phyloP scores from a whole-genome alignment of 352 stramenopile genomes.

The Phytophthora kernoviae region DNA sequence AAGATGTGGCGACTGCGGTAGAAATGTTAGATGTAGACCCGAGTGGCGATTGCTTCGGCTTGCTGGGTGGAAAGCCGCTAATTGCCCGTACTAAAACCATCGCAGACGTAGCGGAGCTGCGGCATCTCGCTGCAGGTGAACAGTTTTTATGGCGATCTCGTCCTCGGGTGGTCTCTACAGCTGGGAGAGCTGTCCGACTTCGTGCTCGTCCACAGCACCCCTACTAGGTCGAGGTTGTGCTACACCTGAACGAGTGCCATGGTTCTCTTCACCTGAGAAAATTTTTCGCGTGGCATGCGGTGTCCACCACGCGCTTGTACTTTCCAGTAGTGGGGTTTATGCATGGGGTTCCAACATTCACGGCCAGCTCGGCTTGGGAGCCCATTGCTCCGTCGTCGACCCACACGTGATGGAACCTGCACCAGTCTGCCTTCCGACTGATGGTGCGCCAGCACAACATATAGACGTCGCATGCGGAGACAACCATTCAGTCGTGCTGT shows the following conservation, averaged over 20 bases:
- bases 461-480: slow-evolving; percentile 68
- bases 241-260: slow-evolving; percentile 26
- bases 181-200: slow-evolving; percentile 30
- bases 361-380: slow-evolving; percentile 61
- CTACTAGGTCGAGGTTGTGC: slow-evolving; percentile 17
- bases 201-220: slow-evolving; percentile 7
- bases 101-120: slow-evolving; percentile 39
- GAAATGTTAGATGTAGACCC: slow-evolving; percentile 31
- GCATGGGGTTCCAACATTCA: slow-evolving; percentile 71
- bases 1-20: background rate
- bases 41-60: slow-evolving; percentile 56
- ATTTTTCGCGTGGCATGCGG: slow-evolving; percentile 55
- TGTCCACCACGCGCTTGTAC: slow-evolving; percentile 38
- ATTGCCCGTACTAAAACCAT: slow-evolving; percentile 53
- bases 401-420: slow-evolving; percentile 26
- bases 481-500: slow-evolving; percentile 70
- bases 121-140: slow-evolving; percentile 42
- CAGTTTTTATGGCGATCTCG: slow-evolving; percentile 42
- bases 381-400: slow-evolving; percentile 27
- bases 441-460: slow-evolving; percentile 3
- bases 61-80: slow-evolving; percentile 47
- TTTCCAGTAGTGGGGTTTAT: slow-evolving; percentile 43
- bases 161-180: slow-evolving; percentile 40
- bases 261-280: slow-evolving; percentile 20
- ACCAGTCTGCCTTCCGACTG: slow-evolving; percentile 20